phyloP scores from a whole-genome alignment of 179 eudicot species.

The Actinidia arguta region DNA sequence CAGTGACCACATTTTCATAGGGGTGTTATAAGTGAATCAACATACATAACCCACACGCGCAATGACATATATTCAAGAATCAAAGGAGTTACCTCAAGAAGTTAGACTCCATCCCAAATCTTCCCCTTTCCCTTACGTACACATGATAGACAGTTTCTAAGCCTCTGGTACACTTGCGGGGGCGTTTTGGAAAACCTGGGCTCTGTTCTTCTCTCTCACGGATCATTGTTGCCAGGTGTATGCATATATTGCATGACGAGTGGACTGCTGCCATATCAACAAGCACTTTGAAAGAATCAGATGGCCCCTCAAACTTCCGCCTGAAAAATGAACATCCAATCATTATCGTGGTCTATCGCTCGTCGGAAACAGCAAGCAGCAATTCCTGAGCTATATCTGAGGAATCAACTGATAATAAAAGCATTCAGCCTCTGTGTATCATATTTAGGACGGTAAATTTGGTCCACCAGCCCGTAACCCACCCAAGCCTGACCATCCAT shows the following conservation, averaged over 20 bases:
- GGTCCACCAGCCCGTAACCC: too few relatives aligned
- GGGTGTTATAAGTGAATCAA: too few relatives aligned
- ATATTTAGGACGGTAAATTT: too few relatives aligned
- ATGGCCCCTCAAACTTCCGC: constrained; percentile 94
- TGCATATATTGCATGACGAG: constrained; percentile 95
- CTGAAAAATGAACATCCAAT: constrained; percentile 40
- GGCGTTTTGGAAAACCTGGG: constrained; percentile 59
- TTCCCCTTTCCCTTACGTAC: constrained; percentile 91
- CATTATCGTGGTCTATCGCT: not conserved
- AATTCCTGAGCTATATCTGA: not conserved
- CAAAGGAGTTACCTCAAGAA: constrained; percentile 79
- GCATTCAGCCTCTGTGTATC: not conserved
- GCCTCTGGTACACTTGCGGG: constrained; percentile 86
- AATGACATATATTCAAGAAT: too few relatives aligned
- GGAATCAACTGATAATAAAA: not conserved
- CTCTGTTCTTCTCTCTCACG: constrained; percentile 70
- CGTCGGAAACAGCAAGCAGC: not conserved
- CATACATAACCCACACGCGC: too few relatives aligned
- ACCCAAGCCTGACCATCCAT: too few relatives aligned
- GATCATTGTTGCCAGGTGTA: constrained; percentile 75
- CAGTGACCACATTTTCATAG: too few relatives aligned
- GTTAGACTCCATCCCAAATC: constrained; percentile 80
- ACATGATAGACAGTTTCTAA: constrained; percentile 71
- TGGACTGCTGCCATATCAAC: constrained; percentile 98
- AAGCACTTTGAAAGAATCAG: constrained; percentile 94